Evolutionary conservation across 2,329 filamentous ascomycete genomes (phyloP).

Genomic region (Gaeumannomyces sp.): DNA sequence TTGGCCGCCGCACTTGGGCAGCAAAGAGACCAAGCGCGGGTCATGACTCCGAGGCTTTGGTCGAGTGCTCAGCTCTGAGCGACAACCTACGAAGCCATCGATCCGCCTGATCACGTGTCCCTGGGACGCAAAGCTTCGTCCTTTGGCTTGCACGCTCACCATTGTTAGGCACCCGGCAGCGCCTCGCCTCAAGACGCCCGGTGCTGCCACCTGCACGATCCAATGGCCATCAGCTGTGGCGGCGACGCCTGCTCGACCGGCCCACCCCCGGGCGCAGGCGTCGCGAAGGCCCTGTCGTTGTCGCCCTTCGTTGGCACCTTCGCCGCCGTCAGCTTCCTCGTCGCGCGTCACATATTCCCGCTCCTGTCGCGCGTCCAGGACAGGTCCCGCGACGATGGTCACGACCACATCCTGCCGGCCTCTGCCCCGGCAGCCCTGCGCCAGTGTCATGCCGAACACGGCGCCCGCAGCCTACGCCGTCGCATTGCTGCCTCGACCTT

Average conservation of each 20-base stretch:
- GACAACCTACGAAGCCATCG: neutral
- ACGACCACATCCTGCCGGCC: conserved; percentile 56
- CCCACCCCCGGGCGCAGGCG: conserved; percentile 2
- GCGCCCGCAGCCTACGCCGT: conserved; percentile 42
- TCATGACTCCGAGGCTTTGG: neutral
- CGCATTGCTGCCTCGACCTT: conserved; percentile 60
- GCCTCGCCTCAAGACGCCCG: neutral
- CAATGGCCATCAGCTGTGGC: conserved; percentile 2
- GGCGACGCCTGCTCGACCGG: conserved; percentile 6
- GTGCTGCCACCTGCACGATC: neutral
- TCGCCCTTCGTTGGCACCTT: conserved; percentile 70
- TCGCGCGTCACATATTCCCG: conserved; percentile 65
- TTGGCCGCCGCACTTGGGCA: neutral
- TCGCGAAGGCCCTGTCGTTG: conserved; percentile 40
- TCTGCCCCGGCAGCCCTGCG: conserved; percentile 54
- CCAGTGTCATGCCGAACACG: conserved; percentile 54
- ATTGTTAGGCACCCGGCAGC: neutral
- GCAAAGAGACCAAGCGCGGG: neutral
- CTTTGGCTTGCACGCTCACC: neutral
- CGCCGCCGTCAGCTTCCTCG: conserved; percentile 52
- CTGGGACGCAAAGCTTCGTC: neutral
- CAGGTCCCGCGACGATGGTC: conserved; percentile 42
- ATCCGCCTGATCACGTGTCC: neutral
- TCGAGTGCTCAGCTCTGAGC: neutral
- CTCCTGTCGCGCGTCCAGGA: conserved; percentile 53